Conservation (phyloP, 352 stramenopile genomes). For the Phytophthora podocarpi region DNA sequence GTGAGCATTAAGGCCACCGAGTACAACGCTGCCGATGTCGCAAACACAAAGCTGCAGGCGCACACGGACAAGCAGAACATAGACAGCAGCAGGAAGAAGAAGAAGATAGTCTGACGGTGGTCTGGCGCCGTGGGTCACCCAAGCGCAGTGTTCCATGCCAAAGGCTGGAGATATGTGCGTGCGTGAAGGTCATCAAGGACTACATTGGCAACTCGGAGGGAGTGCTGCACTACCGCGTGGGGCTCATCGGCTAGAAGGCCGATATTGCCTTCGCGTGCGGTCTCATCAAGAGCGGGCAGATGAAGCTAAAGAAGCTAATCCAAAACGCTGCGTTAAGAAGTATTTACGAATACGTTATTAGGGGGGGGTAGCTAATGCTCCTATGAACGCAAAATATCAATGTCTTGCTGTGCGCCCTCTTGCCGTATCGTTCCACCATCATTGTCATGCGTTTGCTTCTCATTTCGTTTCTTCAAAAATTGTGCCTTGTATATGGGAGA, state of each 20-base stretch:
- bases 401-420: too few species aligned
- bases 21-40: conserved; percentile 63
- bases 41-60: conserved; percentile 51
- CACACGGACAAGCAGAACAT: conserved; percentile 51
- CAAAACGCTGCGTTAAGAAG: conserved; percentile 70
- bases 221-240: conserved; percentile 80
- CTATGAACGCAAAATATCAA: too few species aligned
- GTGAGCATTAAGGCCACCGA: conserved; percentile 64
- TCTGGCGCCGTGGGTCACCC: conserved; percentile 47
- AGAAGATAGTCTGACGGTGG: conserved; percentile 23
- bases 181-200: conserved; percentile 89
- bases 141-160: conserved; percentile 79
- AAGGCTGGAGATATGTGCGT: conserved; percentile 89
- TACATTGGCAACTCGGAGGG: conserved; percentile 62
- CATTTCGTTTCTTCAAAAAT: too few species aligned
- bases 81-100: conserved; percentile 22
- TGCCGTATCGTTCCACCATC: too few species aligned
- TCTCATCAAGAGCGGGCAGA: conserved; percentile 61
- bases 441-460: too few species aligned
- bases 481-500: conserved; percentile 5
- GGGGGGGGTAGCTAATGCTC: too few species aligned
- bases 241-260: conserved; percentile 87
- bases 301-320: conserved; percentile 61
- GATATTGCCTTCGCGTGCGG: conserved; percentile 84
- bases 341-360: too few species aligned